Conservation (phyloP, 192 early-diverging fungal species). For the Diversispora eburnea region DNA sequence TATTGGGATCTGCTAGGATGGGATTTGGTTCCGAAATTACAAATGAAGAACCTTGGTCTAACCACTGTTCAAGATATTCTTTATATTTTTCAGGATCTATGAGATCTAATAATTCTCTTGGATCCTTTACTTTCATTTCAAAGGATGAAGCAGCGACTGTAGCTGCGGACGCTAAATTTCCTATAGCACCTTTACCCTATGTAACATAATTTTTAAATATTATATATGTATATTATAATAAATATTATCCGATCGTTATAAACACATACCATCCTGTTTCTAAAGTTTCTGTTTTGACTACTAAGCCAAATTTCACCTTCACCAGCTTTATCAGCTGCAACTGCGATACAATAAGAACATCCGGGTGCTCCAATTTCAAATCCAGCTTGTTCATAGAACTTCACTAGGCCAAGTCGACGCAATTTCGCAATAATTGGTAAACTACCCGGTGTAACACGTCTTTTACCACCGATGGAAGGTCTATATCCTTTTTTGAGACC, state of each 20-base stretch:
- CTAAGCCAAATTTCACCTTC: constrained; percentile 80
- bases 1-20: constrained; percentile 38
- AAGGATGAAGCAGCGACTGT: constrained; percentile 78
- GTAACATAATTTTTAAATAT: background rate
- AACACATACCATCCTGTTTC: constrained; percentile 64
- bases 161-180: constrained; percentile 72
- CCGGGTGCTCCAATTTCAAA: constrained; percentile 74
- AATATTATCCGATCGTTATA: background rate
- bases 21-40: constrained; percentile 65
- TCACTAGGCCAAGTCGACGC: constrained; percentile 66
- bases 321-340: constrained; percentile 72
- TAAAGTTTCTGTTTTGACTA: constrained; percentile 83
- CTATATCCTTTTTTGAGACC: constrained; percentile 68
- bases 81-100: constrained; percentile 63
- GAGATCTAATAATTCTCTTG: constrained; percentile 59
- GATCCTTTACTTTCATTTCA: constrained; percentile 68
- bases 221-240: background rate
- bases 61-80: constrained; percentile 62
- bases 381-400: constrained; percentile 71
- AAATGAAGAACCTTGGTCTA: constrained; percentile 58
- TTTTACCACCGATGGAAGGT: constrained; percentile 57
- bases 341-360: constrained; percentile 78
- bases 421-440: constrained; percentile 77
- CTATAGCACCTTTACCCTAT: constrained; percentile 69
- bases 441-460: constrained; percentile 74